These are phyloP conservation scores for Fusarium ramigenum DNA, from an alignment of 2,329 filamentous ascomycete species.

Conservation along the genomic window DNA sequence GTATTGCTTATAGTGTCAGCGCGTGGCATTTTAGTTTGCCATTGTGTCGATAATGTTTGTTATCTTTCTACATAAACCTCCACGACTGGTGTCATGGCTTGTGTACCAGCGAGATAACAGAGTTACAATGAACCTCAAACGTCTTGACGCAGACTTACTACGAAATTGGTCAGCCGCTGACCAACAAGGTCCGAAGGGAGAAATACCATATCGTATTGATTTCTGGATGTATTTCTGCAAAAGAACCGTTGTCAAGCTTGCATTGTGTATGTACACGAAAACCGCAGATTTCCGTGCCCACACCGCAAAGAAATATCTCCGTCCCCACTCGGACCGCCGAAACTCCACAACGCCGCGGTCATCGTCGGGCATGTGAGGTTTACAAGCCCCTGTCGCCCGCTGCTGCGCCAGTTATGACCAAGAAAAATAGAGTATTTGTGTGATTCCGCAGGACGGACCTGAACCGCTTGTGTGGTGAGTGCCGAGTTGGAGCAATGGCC, in stretches of 20 bases:
- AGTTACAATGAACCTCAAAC: slow-evolving; percentile 15
- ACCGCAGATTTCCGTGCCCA: slow-evolving; percentile 18
- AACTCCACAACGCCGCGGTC: slow-evolving; percentile 39
- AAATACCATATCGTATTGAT: slow-evolving; percentile 13
- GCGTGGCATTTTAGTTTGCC: slow-evolving; percentile 3
- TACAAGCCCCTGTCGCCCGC: not conserved
- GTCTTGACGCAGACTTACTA: not conserved
- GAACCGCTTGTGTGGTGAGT: not conserved
- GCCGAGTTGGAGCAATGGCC: not conserved
- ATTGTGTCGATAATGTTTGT: not conserved
- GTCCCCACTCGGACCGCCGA: slow-evolving; percentile 34
- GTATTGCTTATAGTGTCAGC: not conserved
- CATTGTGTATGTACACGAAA: not conserved
- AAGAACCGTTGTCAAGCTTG: slow-evolving; percentile 19
- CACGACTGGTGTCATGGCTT: not conserved
- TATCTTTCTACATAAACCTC: not conserved
- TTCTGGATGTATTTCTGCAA: slow-evolving; percentile 5
- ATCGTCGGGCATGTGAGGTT: slow-evolving; percentile 35
- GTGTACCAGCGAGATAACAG: not conserved
- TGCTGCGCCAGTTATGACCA: not conserved
- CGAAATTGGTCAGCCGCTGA: slow-evolving; percentile 26
- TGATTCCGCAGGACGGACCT: slow-evolving; percentile 28
- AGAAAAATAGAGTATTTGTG: not conserved
- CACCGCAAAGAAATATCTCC: not conserved
- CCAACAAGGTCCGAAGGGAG: not conserved